A percentile compares a stretch with the other conserved stretches of the same genome.
Evolutionary conservation across 169 alveolate species (phyloP).

Genomic region (Plasmodium knowlesi): DNA sequence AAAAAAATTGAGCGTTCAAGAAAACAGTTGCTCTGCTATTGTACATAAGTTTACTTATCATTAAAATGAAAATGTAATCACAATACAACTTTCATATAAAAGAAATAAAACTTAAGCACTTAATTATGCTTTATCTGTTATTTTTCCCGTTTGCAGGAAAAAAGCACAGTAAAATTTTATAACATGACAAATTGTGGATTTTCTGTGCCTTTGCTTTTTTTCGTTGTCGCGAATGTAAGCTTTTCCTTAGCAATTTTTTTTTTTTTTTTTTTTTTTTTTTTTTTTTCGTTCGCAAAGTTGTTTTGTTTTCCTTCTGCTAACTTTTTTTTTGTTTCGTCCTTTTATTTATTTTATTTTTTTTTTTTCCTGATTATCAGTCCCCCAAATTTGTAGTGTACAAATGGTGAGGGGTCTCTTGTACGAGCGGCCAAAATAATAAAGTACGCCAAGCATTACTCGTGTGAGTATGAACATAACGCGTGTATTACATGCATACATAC

Average conservation of each 20-base stretch:
- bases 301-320: neutral
- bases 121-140: neutral
- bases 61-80: neutral
- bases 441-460: neutral
- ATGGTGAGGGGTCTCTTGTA: neutral
- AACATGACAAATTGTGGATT: neutral
- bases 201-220: neutral
- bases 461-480: neutral
- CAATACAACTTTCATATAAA: neutral
- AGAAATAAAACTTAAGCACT: neutral
- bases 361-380: conserved; percentile 4
- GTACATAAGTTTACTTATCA: neutral
- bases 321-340: neutral
- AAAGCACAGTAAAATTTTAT: neutral
- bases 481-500: neutral
- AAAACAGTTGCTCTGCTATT: neutral
- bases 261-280: neutral
- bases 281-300: neutral
- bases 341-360: neutral
- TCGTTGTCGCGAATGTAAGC: neutral
- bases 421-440: neutral
- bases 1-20: neutral
- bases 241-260: neutral
- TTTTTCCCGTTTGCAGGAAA: conserved; percentile 3
- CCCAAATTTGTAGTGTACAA: neutral